Base-by-base conservation (phyloP, 2,329 filamentous ascomycete species). In the Phialocephala sp. region DNA sequence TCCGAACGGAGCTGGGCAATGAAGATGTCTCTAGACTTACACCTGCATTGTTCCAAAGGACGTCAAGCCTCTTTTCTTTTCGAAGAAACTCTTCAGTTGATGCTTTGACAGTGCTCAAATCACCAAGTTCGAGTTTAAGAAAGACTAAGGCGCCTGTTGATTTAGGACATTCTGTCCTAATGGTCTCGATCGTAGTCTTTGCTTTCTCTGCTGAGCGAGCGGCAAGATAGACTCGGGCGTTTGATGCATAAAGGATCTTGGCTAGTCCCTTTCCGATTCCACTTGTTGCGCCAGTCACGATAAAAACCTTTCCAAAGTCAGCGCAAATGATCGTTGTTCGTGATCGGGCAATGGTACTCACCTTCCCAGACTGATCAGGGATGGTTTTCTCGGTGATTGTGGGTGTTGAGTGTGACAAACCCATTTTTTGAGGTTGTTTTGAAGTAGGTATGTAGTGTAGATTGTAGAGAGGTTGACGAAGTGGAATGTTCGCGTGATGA, bases 171-270 rank as follows among this genome's bases (percentile, higher is more conserved):
- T 68, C 60, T 2, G 66, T 57, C 52, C 76, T 75, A 68, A 83
- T 80, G 4, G 73, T 69, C 1, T 71, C 65, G 50, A 83, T 82
- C 4, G 79, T 78, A 1, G 61, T 64, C 9, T 65, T 62, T 1
- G 77, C 77, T 67, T 80, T 82, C 5, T 72, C 66, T 61, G 78
- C 73, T 1, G 77, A 78, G 37, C 81, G 78, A 12, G 77, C 79
- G 24, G 77, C 76, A 18, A 82, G 69, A 66, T 80, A 82, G 43
- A 82, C 77, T 45, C 75, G 80, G 50, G 77, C 81, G 64, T 78
- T 77, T 37, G 78, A 75, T 22, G 65, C 60, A 69, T 79, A 81
- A 41, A 81, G 76, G 22, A 80, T 75, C 6, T 70, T 66, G 12
- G 73, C 72, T 1, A 80, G 67, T 35, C 79, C 75, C 58, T 76